These are phyloP conservation scores for Cyberlindnera mrakii DNA, from an alignment of 805 yeast species.

Conservation along the genomic window DNA sequence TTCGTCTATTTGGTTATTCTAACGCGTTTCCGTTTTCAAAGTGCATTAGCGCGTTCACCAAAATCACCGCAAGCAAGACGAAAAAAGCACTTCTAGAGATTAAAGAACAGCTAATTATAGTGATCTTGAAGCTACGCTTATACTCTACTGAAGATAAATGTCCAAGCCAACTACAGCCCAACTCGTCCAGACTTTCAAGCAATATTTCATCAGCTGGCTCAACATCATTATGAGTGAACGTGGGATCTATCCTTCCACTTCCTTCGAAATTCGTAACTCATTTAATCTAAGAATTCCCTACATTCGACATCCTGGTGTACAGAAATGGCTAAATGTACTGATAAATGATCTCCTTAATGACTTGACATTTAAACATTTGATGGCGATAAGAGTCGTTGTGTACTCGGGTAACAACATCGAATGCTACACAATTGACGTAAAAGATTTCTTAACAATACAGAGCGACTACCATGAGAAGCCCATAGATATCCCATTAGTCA, in stretches of 20 bases:
- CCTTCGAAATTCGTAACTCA: slow-evolving; percentile 32
- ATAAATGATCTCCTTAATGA: slow-evolving; percentile 12
- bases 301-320: slow-evolving; percentile 38
- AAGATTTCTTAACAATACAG: slow-evolving; percentile 23
- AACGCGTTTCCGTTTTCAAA: background rate
- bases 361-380: slow-evolving; percentile 21
- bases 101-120: too few species aligned
- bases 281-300: slow-evolving; percentile 38
- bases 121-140: too few species aligned
- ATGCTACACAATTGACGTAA: slow-evolving; percentile 33
- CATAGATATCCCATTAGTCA: slow-evolving; percentile 8
- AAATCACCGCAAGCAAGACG: too few species aligned
- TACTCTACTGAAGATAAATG: too few species aligned
- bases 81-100: too few species aligned
- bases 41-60: too few species aligned
- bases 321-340: slow-evolving; percentile 10
- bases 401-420: slow-evolving; percentile 28
- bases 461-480: slow-evolving; percentile 8
- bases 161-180: background rate
- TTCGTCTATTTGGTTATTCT: background rate
- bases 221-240: slow-evolving; percentile 31
- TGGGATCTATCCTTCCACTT: slow-evolving; percentile 29
- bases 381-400: slow-evolving; percentile 32
- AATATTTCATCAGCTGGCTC: slow-evolving; percentile 32
- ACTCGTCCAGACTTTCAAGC: slow-evolving; percentile 6